Evolutionary conservation across 2,329 filamentous ascomycete species (phyloP).

Genomic region (Kalmusia sp.): DNA sequence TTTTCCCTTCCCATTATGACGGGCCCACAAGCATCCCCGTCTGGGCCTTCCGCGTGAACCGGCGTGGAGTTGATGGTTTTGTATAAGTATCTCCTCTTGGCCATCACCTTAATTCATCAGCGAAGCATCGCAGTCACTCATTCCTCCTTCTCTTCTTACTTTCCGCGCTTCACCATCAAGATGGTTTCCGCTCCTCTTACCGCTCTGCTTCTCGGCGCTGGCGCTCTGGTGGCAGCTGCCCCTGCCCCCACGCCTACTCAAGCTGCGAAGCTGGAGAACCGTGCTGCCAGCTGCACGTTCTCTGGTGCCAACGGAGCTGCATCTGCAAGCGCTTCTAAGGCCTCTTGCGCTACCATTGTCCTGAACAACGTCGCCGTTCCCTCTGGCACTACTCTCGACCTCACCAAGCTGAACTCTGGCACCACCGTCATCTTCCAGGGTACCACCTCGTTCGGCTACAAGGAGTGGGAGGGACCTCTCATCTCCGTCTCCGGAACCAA

Average conservation of each 20-base stretch:
- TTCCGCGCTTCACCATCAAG: constrained; percentile 3
- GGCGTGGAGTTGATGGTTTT: background rate
- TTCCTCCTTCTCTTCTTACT: constrained; percentile 22
- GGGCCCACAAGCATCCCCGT: background rate
- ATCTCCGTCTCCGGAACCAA: constrained; percentile 65
- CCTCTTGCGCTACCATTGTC: constrained; percentile 61
- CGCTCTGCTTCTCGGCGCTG: constrained; percentile 26
- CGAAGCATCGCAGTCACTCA: constrained; percentile 14
- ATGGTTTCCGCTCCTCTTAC: constrained; percentile 18
- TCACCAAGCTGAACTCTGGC: constrained; percentile 60
- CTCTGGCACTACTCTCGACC: constrained; percentile 64
- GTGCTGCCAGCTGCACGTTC: constrained; percentile 60
- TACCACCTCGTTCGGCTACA: constrained; percentile 71
- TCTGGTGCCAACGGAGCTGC: constrained; percentile 52
- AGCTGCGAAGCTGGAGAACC: constrained; percentile 33
- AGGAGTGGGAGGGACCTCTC: constrained; percentile 70
- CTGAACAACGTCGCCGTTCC: constrained; percentile 63
- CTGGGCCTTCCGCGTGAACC: background rate
- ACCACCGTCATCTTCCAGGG: constrained; percentile 69
- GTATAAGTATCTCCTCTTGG: constrained; percentile 4
- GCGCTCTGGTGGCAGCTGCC: constrained; percentile 38
- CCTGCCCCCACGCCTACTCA: constrained; percentile 13
- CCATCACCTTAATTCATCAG: background rate
- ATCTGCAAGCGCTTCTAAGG: constrained; percentile 57
- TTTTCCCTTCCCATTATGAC: constrained; percentile 16